phyloP scores from a whole-genome alignment of 2,329 filamentous ascomycete species.

The Gaeumannomyces tritici region DNA sequence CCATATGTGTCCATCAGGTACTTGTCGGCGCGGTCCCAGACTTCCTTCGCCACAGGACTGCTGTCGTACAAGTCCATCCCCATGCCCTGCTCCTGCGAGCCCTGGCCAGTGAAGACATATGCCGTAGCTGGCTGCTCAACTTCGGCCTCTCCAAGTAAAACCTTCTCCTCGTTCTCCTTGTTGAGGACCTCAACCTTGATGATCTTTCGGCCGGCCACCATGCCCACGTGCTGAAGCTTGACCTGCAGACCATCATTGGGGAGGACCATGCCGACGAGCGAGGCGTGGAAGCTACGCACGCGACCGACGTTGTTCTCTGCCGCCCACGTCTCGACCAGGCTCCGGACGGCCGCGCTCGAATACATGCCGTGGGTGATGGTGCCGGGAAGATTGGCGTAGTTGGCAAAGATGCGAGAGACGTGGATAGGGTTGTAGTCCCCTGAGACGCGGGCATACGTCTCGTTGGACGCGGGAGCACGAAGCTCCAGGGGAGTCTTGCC shows the following conservation, averaged over 20 bases:
- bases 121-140: conserved; percentile 95
- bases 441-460: conserved; percentile 94
- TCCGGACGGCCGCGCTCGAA: conserved; percentile 91
- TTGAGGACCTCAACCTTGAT: conserved; percentile 97
- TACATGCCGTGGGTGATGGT: conserved; percentile 99
- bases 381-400: conserved; percentile 88
- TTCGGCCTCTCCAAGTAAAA: conserved; percentile 88
- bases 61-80: conserved; percentile 97
- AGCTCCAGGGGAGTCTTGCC: conserved; percentile 83
- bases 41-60: conserved; percentile 89
- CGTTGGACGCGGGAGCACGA: conserved; percentile 89
- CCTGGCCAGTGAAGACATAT: conserved; percentile 97
- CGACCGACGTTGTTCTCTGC: conserved; percentile 97
- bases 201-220: conserved; percentile 97
- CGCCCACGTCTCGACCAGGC: conserved; percentile 95
- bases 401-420: conserved; percentile 92
- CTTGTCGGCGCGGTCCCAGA: conserved; percentile 96
- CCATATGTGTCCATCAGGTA: conserved; percentile 99
- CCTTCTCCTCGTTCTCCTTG: conserved; percentile 92
- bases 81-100: conserved; percentile 98
- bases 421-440: conserved; percentile 99
- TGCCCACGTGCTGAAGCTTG: conserved; percentile 91
- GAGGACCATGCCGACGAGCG: conserved; percentile 95
- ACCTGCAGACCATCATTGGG: conserved; percentile 94
- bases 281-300: conserved; percentile 94